Evolutionary conservation across 2,329 filamentous ascomycete genomes (phyloP).

Genomic region (Escovopsis sp.): DNA sequence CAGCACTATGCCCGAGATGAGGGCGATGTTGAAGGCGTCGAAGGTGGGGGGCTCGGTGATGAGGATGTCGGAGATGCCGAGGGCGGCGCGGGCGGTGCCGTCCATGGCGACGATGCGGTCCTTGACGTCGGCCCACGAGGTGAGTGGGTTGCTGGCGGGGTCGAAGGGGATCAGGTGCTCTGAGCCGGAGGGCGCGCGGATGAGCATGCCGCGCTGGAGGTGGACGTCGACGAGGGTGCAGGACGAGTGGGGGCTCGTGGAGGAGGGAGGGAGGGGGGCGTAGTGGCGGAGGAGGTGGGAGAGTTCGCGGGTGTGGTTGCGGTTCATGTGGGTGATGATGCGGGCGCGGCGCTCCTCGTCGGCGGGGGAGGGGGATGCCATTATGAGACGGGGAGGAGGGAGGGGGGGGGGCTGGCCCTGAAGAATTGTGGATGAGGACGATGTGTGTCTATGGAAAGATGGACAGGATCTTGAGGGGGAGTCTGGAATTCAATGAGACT

Average conservation of each 20-base stretch:
- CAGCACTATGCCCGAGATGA: slow-evolving; percentile 38
- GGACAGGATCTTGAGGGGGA: no score
- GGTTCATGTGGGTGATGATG: slow-evolving; percentile 71
- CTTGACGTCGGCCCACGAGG: slow-evolving; percentile 51
- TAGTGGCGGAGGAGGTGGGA: slow-evolving; percentile 65
- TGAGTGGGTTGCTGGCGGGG: slow-evolving; percentile 52
- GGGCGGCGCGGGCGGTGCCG: slow-evolving; percentile 35
- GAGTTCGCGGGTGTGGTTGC: slow-evolving; percentile 61
- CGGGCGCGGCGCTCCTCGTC: slow-evolving; percentile 18
- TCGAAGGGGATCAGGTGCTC: slow-evolving; percentile 43
- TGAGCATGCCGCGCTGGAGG: slow-evolving; percentile 44
- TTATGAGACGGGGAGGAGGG: no score
- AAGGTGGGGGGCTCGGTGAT: slow-evolving; percentile 27
- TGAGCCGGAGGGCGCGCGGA: slow-evolving; percentile 26
- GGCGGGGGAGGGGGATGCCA: slow-evolving; percentile 3
- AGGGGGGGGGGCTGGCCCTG: no score
- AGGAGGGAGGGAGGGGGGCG: slow-evolving; percentile 36
- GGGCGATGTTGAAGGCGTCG: slow-evolving; percentile 28
- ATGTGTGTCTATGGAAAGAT: no score
- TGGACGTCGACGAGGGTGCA: slow-evolving; percentile 51
- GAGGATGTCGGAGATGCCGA: slow-evolving; percentile 39
- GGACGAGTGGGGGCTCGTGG: slow-evolving; percentile 27
- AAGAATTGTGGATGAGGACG: no score
- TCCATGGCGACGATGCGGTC: slow-evolving; percentile 58
- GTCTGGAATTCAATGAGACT: no score